A percentile compares a stretch with the other conserved stretches of the same genome.
Conservation (phyloP, 371 early-diverging fungal species). For the Mortierella polycephala region DNA sequence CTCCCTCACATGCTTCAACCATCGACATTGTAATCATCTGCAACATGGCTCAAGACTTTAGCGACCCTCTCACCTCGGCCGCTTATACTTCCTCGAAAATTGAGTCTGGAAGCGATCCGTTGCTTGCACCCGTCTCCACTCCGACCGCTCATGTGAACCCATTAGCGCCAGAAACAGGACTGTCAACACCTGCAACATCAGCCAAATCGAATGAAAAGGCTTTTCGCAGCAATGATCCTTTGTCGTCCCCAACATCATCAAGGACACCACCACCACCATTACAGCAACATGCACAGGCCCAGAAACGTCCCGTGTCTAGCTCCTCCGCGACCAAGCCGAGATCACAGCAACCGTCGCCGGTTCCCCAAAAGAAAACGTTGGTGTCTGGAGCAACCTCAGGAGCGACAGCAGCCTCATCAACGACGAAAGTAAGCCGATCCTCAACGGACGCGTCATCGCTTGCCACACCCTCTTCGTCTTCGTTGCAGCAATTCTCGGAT, state of each 20-base stretch:
- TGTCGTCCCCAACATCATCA: slow-evolving; percentile 5
- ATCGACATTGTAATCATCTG: background rate
- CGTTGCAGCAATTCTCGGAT: slow-evolving; percentile 26
- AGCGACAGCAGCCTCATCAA: background rate
- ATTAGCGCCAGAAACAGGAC: background rate
- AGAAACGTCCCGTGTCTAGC: background rate
- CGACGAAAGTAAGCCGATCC: slow-evolving; percentile 6
- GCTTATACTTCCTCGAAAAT: slow-evolving; percentile 44
- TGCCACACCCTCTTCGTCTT: slow-evolving; percentile 27
- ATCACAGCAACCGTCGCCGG: slow-evolving; percentile 1
- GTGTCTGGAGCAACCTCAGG: background rate
- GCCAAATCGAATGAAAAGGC: background rate
- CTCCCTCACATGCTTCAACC: background rate
- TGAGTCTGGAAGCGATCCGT: slow-evolving; percentile 23
- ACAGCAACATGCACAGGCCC: background rate
- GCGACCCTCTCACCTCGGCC: slow-evolving; percentile 49
- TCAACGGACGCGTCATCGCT: slow-evolving; percentile 15
- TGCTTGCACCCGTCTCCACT: slow-evolving; percentile 12
- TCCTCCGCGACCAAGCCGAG: background rate
- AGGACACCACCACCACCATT: background rate
- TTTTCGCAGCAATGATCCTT: background rate
- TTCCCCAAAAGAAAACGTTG: slow-evolving; percentile 2
- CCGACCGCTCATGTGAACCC: background rate
- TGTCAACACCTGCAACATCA: slow-evolving; percentile 1
- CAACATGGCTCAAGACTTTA: slow-evolving; percentile 46